Evolutionary conservation across 176 grass and related monocot species (phyloP), one percentile per base, ranked within the genome.

Genomic region (Saccharum officinarum): DNA sequence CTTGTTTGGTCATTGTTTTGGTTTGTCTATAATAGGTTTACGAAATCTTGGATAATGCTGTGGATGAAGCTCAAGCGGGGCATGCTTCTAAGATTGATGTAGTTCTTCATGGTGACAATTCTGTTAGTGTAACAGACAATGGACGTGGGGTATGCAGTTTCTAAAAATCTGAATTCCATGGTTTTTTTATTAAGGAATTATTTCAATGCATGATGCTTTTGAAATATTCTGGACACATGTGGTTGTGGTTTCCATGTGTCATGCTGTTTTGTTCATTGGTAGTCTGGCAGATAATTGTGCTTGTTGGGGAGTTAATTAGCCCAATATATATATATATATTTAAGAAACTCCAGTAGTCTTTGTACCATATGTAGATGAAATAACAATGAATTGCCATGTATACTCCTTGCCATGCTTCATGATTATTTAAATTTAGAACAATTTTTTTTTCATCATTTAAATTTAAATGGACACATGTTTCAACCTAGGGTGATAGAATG

Each of bases 1-100:
- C 57, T 67, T 78, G 16, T 76, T 54, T 86, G 52, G 80, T 77
- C 36, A 44, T 69, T 77, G 20, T 33, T 80, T n/a, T 78, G 8
- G 47, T 18, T 78, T 12, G 33, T 75, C 12, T 68, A 46, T 79
- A 33, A 14, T 70, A 97, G 93, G 97, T 96, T 10, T 94, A 92
- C 31, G 97, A 96, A 90, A 99, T 99, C 80, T 84, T 99, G 77
- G 97, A 99, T 88, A 99, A 99, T 90, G 92, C 93, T 3, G 89
- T 99, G 22, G 97, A 99, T 84, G 97, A 99, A 92, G 89, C 90
- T 78, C 93, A 99, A 87, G 97, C 92, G 23, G 97, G 97, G 38
- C 86, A 87, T 69, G 93, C 93, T 42, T 86, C 88, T 5, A 94
- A 89, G 72, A 83, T 99, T 76, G 66, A 96, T 76, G 97, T 95